Evolutionary conservation across 2,329 filamentous ascomycete species (phyloP), one percentile per base, ranked within the genome.

Genomic region (Arthrobotrys entomopaga): DNA sequence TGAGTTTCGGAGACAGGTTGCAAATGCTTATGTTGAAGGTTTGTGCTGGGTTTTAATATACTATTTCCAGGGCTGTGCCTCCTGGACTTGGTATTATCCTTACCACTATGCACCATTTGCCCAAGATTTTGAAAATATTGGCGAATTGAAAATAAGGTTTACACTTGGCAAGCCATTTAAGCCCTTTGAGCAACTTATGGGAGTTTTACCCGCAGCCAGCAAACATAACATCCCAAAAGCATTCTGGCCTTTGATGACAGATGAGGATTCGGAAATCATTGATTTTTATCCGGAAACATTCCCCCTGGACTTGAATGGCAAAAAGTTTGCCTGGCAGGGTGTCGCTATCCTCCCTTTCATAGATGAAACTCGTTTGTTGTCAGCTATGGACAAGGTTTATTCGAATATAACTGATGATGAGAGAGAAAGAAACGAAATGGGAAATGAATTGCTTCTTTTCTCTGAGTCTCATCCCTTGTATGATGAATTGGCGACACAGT

Each of bases 1-100:
- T 91, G 56, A 91, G 89, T 59, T 98, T 98, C 82, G 91, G 94
- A 90, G 93, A 81, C 87, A 92, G 79, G 96, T 99, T 66, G 95
- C 91, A 40, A 87, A 88, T 63, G 88, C 91, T n/a, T 99, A 99
- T 81, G 93, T 94, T 11, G 93, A 98, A 83, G 95, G 95, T 40
- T 86, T 99, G 8, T 91, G 91, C 20, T 99, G 96, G 95, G 95
- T 99, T 43, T 84, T 99, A 58, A 85, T 93, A 40, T 99, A 99
- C 82, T 99, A 99, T 81, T 97, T 97, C 82, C 95, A 99, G 82
- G 95, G 95, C 24, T 99, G 95, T 79, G 93, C 95, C 20, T 97
- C 93, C 0, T 99, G 96, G 95, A 96, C 94, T 60, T 99, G 95
- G 95, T 99, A 95, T 81, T 99, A 97, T 80, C 95, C 95, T 0